A percentile compares a stretch with the other conserved stretches of the same genome.
phyloP scores from a whole-genome alignment of 768 basidiomycete genomes.

The Lenzites betulinus region DNA sequence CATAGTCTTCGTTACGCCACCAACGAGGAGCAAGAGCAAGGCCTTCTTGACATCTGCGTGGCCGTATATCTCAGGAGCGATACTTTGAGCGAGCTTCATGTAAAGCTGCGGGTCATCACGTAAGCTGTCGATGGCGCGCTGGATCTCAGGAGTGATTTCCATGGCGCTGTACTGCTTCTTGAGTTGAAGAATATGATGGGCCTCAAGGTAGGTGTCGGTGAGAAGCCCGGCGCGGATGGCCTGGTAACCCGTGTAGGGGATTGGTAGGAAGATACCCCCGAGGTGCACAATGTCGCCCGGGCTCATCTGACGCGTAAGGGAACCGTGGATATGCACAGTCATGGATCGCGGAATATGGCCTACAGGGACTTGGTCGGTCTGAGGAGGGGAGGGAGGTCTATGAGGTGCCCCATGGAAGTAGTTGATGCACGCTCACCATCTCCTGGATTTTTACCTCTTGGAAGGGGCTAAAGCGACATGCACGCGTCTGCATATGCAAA shows the following conservation, averaged over 20 bases:
- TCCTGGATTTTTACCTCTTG: conserved; percentile 99
- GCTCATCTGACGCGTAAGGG: conserved; percentile 85
- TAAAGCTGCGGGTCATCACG: conserved; percentile 80
- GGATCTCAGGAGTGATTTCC: conserved; percentile 87
- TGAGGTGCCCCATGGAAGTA: conserved; percentile 7
- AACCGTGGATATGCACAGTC: conserved; percentile 94
- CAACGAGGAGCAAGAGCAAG: conserved; percentile 85
- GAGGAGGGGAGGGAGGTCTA: conserved; percentile 30
- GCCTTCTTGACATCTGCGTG: conserved; percentile 98
- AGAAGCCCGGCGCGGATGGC: conserved; percentile 95
- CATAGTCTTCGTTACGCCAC: conserved; percentile 93
- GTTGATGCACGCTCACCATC: conserved; percentile 62
- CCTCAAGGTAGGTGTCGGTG: conserved; percentile 96
- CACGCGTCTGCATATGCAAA: conserved; percentile 97
- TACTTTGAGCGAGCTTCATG: conserved; percentile 84
- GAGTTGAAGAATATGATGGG: conserved; percentile 86
- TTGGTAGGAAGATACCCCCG: conserved; percentile 96
- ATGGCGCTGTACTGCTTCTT: conserved; percentile 98
- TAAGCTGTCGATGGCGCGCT: conserved; percentile 66
- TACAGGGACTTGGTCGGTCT: conserved; percentile 98
- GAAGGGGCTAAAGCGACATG: conserved; percentile 95
- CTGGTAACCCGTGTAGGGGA: conserved; percentile 97
- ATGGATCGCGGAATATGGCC: conserved; percentile 98
- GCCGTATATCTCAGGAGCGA: conserved; percentile 98
- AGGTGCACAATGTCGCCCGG: conserved; percentile 96